Percentiles rank a stretch among this genome's conserved stretches.
These are phyloP conservation scores for Cladosporium sp. DNA, from an alignment of 2,329 filamentous ascomycete genomes.

Conservation along the genomic window DNA sequence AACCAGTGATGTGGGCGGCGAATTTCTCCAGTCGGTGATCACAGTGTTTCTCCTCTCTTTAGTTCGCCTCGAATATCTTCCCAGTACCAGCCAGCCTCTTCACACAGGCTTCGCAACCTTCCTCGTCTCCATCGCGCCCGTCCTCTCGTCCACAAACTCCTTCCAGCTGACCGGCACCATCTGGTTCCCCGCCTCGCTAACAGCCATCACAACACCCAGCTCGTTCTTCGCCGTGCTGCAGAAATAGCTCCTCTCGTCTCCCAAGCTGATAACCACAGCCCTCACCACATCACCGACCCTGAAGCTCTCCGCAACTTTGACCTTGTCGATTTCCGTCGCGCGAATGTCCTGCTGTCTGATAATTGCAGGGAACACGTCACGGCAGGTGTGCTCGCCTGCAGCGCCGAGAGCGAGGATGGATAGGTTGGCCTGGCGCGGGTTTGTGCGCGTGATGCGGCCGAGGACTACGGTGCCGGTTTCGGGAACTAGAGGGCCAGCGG, in stretches of 20 bases:
- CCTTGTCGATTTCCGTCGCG: conserved; percentile 92
- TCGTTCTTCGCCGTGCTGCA: conserved; percentile 90
- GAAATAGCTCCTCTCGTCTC: conserved; percentile 94
- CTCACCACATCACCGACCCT: conserved; percentile 88
- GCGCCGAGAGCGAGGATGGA: conserved; percentile 81
- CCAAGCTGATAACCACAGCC: conserved; percentile 78
- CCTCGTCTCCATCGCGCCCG: conserved; percentile 71
- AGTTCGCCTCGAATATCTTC: neutral
- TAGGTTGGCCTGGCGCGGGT: conserved; percentile 79
- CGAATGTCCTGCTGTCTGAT: conserved; percentile 73
- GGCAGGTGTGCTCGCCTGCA: conserved; percentile 29
- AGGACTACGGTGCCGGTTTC: conserved; percentile 79
- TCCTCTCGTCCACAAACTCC: conserved; percentile 84
- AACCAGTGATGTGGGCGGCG: neutral
- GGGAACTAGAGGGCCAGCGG: conserved; percentile 76
- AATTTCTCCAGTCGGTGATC: neutral
- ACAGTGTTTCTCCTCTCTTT: neutral
- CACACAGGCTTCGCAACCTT: conserved; percentile 94
- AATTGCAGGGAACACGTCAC: conserved; percentile 35
- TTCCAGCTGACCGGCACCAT: conserved; percentile 96
- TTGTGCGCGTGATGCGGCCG: conserved; percentile 80
- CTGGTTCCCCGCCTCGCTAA: conserved; percentile 80
- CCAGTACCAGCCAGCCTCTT: conserved; percentile 36
- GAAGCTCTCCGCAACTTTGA: conserved; percentile 88
- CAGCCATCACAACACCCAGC: conserved; percentile 89